phyloP scores from a whole-genome alignment of 768 basidiomycete genomes.

The Trametopsis cervina region DNA sequence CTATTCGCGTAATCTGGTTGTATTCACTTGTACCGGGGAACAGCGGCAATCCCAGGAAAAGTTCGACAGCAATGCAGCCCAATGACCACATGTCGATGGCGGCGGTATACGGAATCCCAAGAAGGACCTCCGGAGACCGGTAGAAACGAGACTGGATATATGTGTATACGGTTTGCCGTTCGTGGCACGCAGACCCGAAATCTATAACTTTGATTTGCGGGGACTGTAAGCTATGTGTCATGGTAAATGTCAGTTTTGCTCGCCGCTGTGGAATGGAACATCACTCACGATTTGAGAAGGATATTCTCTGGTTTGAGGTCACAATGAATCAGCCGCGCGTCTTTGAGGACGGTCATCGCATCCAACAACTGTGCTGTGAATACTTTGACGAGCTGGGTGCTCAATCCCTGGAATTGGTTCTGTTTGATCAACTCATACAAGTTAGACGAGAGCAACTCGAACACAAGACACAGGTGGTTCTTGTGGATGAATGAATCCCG shows the following conservation, averaged over 20 bases:
- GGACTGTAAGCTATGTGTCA: conserved; percentile 69
- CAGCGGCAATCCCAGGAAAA: conserved; percentile 91
- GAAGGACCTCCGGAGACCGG: conserved; percentile 92
- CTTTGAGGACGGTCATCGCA: conserved; percentile 86
- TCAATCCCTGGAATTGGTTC: conserved; percentile 96
- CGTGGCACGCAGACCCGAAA: conserved; percentile 98
- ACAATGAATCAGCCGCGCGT: conserved; percentile 94
- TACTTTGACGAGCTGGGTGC: conserved; percentile 95
- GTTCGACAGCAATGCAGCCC: conserved; percentile 96
- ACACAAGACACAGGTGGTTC: conserved; percentile 94
- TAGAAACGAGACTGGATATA: conserved; percentile 99
- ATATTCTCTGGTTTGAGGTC: conserved; percentile 99
- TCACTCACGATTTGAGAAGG: conserved; percentile 80
- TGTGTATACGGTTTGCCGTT: conserved; percentile 98
- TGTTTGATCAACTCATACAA: conserved; percentile 99
- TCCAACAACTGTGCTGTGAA: conserved; percentile 96
- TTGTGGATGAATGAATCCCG: conserved; percentile 96
- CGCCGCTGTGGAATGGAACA: not conserved
- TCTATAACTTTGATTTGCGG: conserved; percentile 99
- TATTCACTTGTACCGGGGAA: conserved; percentile 99
- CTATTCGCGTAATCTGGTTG: conserved; percentile 94
- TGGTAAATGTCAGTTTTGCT: not conserved
- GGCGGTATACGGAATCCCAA: conserved; percentile 91
- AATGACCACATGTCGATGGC: conserved; percentile 99
- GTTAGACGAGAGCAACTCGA: conserved; percentile 94